Evolutionary conservation across 352 stramenopile species (phyloP), one percentile per base, ranked within the genome.

Genomic region (Blastocystis hominis): DNA sequence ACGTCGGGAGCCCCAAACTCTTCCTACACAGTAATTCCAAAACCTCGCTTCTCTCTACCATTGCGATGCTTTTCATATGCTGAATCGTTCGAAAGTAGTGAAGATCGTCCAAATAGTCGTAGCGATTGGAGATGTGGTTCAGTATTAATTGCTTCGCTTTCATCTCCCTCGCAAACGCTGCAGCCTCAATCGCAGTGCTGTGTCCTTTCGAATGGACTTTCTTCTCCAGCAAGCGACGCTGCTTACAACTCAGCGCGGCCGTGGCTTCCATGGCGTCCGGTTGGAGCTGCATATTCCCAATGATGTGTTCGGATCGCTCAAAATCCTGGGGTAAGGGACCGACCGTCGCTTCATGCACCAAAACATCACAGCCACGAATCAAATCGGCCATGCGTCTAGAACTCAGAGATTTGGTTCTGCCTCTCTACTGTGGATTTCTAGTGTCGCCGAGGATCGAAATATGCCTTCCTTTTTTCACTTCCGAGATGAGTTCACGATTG

Each of bases 101-200:
- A 4, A 13, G 10, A 4, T 80, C 53, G 42, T 80, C 70, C 10
- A 80, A n/a, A 42, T 40, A 80, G 50, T 80, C 70, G 40, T 80
- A 80, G n/a, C 70, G 70, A 64, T 80, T 80, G 0, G 70, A 80
- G 36, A 80, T 80, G 42, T 80, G 70, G 40, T 80, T 80, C 40
- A 80, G 53, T 15, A 80, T 47, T 3, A 80, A 38, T 7, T 24
- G 30, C 55, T 80, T 80, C 44, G 55, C 70, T 24, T 63, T 24
- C 13, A 80, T 5, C 20, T 80, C 46, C 7, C 50, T n/a, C n/a
- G 46, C 70, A 64, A 80, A 80, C 17, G 13, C 38, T 42, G 46
- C 70, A 7, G 70, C 70, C n/a, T 80, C 70, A 15, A 80, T 3
- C 5, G 70, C 70, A n/a, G 70, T 80, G 3, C 70, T 80, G 7